A percentile compares a stretch with the other conserved stretches of the same genome.
Evolutionary conservation across 768 basidiomycete species (phyloP).

Genomic region (Mrakia frigida): DNA sequence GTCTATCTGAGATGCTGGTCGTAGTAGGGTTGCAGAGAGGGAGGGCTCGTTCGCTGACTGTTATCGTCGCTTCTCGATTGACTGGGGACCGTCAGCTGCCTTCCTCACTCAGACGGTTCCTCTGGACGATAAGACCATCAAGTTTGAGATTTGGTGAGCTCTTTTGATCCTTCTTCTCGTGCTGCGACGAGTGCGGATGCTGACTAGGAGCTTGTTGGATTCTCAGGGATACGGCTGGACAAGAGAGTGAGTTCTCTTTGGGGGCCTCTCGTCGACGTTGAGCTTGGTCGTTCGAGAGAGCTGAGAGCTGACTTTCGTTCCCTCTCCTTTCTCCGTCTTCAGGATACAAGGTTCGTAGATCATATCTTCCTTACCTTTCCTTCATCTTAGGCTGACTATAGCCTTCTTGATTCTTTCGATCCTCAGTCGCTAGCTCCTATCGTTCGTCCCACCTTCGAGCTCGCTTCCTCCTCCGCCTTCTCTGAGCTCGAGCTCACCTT

Average conservation of each 20-base stretch:
- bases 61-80: no score
- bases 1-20: background rate
- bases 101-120: conserved; percentile 97
- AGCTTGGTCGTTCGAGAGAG: background rate
- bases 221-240: conserved; percentile 86
- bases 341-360: conserved; percentile 20
- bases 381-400: no score
- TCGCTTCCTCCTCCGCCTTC: background rate
- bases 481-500: conserved; percentile 57
- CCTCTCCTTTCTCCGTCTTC: no score
- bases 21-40: no score
- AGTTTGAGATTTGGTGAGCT: conserved; percentile 53
- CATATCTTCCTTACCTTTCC: background rate
- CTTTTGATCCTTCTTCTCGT: background rate
- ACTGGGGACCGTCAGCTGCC: conserved; percentile 57
- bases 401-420: background rate
- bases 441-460: conserved; percentile 47
- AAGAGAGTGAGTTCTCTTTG: conserved; percentile 53
- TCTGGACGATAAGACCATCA: conserved; percentile 83
- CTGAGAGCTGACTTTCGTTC: background rate
- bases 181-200: background rate
- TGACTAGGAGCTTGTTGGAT: background rate
- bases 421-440: background rate
- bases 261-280: no score
- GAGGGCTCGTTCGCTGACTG: no score